Conservation (phyloP, 306 rosid species). For the Cucumis sativus region Cucumber_9930_V3 NC_026660.2:10230501-10231000, state of each 20-base stretch:
- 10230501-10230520: constrained; percentile 1
- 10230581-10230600: neutral
- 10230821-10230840: neutral
- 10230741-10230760: too few species aligned
- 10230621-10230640: neutral
- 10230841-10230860: neutral
- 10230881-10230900: neutral
- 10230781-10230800: neutral
- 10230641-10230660: neutral
- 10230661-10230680: constrained; percentile 13
- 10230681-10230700: neutral
- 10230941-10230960: too few species aligned
- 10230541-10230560: constrained; percentile 60
- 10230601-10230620: too few species aligned
- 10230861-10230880: neutral
- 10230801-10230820: neutral
- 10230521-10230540: constrained; percentile 67
- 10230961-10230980: neutral
- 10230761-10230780: neutral
- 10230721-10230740: neutral
- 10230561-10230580: constrained; percentile 47
- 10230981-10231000: neutral
- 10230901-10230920: neutral
- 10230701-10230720: neutral
- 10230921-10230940: too few species aligned